phyloP scores from a whole-genome alignment of 192 early-diverging fungal genomes.

The Entomortierella lignicola region DNA sequence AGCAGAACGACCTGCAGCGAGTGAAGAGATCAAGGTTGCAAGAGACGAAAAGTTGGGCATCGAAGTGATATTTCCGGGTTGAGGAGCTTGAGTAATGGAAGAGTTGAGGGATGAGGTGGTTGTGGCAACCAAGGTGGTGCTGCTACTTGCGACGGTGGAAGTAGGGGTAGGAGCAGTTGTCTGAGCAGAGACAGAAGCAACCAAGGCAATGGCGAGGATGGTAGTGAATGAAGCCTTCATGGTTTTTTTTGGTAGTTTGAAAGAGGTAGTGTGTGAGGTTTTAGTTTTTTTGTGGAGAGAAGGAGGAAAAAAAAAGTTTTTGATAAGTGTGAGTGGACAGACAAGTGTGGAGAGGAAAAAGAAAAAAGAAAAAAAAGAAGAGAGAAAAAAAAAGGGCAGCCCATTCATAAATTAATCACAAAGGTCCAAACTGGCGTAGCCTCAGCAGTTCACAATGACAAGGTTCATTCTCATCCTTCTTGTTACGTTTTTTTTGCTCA shows the following conservation, averaged over 20 bases:
- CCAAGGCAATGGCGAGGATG: slow-evolving; percentile 23
- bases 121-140: background rate
- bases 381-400: slow-evolving; percentile 1
- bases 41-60: slow-evolving; percentile 28
- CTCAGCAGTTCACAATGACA: too few relatives aligned
- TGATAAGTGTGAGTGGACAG: background rate
- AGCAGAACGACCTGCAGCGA: slow-evolving; percentile 6
- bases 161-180: background rate
- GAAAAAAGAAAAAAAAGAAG: background rate
- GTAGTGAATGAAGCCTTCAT: slow-evolving; percentile 28
- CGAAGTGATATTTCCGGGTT: background rate
- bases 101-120: background rate
- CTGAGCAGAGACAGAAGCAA: background rate
- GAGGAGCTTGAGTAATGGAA: background rate
- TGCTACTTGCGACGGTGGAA: background rate
- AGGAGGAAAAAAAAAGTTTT: too few relatives aligned
- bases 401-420: background rate
- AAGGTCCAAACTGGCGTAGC: background rate
- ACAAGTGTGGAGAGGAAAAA: slow-evolving; percentile 1
- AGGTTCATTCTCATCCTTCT: too few relatives aligned
- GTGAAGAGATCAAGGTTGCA: slow-evolving; percentile 22
- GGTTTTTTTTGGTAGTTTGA: too few relatives aligned
- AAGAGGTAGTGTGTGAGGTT: too few relatives aligned
- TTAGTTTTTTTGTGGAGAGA: background rate
- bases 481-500: too few relatives aligned